Percentiles rank a stretch among this genome's conserved stretches.
These are phyloP conservation scores for Ceratobasidium sp. DNA, from an alignment of 1,284 basidiomycete species.

Conservation along the genomic window DNA sequence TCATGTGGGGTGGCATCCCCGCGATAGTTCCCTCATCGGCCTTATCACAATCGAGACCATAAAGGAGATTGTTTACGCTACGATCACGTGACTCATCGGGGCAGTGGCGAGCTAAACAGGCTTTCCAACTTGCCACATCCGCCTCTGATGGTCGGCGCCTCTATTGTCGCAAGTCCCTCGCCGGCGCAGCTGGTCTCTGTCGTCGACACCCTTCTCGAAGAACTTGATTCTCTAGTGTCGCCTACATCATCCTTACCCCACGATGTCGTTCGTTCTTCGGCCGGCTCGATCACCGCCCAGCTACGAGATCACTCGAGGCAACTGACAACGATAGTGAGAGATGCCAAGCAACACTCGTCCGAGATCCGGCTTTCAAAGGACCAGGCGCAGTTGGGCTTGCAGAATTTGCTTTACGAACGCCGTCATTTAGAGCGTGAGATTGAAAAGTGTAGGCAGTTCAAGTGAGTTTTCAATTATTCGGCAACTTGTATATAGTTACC, in stretches of 20 bases:
- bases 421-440: slow-evolving; percentile 86
- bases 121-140: slow-evolving; percentile 36
- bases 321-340: slow-evolving; percentile 57
- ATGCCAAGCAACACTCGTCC: slow-evolving; percentile 77
- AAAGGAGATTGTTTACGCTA: background rate
- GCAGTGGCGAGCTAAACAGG: slow-evolving; percentile 12
- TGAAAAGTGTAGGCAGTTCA: slow-evolving; percentile 87
- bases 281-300: slow-evolving; percentile 45
- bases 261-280: slow-evolving; percentile 40
- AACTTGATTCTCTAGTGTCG: slow-evolving; percentile 41
- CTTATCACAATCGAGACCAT: background rate
- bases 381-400: slow-evolving; percentile 81
- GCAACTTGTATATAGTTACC: slow-evolving; percentile 12
- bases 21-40: slow-evolving; percentile 13
- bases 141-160: slow-evolving; percentile 38
- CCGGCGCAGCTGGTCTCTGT: slow-evolving; percentile 40
- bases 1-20: slow-evolving; percentile 21
- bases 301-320: slow-evolving; percentile 45
- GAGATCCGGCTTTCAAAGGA: slow-evolving; percentile 84
- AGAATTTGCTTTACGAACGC: slow-evolving; percentile 85
- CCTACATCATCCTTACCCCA: slow-evolving; percentile 31
- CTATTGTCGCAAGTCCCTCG: slow-evolving; percentile 26
- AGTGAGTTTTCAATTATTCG: slow-evolving; percentile 63
- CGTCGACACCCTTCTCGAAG: slow-evolving; percentile 37
- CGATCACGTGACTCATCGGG: slow-evolving; percentile 21